Base-by-base conservation (phyloP, 2,329 filamentous ascomycete species). In the Fusarium oxysporum region DNA sequence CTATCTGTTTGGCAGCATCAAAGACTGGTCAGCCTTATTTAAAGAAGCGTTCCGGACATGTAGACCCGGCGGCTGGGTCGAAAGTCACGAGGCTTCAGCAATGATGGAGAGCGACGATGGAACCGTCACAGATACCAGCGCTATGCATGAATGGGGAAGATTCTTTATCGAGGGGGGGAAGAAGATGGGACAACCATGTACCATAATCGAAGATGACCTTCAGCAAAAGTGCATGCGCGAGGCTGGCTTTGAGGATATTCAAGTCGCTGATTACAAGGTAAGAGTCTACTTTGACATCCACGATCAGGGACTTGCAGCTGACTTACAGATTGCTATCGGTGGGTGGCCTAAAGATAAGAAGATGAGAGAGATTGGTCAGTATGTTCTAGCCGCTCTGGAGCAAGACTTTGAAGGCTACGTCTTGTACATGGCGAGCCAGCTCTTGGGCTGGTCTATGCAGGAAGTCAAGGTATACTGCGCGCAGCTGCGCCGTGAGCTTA, bases 1-100 rank as follows among this genome's bases (percentile, higher is more conserved):
- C 45, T 83, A 87, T 72, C 81, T 91, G 65, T 81, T 85, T 6
- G 90, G 89, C 38, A 85, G 85, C 63, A 86, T 91, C 62, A 79
- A 82, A 12, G 89, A 90, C 72, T 91, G 89, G 80, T 83, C 84
- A 28, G 82, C 84, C 17, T 78, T 91, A 16, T 85, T 91, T 66
- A 79, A 80, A 44, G 85, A 87, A 66, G 80, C 86, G 4, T 88
- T 82, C 75, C 82, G 82, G 61, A 84, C 87, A 62, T 82, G 90
- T 25, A 86, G 85, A 68, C 89, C 90, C 0, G 89, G 89, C 19
- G 89, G 86, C 10, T 82, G 78, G 69, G 41, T 82, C 16, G 78
- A 83, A 66, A 73, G 78, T 55, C 62, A 78, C 7, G 79, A 81
- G 57, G 74, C 75, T 9, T 71, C 74, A 1, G 56, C 74, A 14